phyloP scores from a whole-genome alignment of 768 basidiomycete species.

The Lactarius vividus region DNA sequence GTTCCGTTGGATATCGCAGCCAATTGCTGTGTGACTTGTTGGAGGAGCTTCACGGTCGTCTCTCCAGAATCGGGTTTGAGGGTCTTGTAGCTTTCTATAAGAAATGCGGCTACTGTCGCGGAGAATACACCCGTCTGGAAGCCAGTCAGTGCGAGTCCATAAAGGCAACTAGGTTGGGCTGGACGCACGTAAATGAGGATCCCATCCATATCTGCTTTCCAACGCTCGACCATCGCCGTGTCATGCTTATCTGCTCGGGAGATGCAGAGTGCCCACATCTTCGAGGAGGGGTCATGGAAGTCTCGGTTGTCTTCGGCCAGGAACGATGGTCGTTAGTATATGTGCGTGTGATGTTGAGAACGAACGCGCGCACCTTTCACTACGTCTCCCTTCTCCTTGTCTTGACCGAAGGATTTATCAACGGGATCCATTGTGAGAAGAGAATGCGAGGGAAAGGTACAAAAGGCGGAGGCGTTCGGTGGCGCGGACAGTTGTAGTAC shows the following conservation, averaged over 20 bases:
- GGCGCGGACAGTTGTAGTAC: not conserved
- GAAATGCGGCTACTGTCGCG: constrained; percentile 24
- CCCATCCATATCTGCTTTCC: constrained; percentile 23
- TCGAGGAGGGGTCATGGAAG: constrained; percentile 12
- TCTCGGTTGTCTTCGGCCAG: not conserved
- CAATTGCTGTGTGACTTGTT: constrained; percentile 17
- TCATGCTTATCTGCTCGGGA: constrained; percentile 7
- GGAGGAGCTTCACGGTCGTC: not conserved
- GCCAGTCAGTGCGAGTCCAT: not conserved
- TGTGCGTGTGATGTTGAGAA: not conserved
- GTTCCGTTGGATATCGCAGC: constrained; percentile 14
- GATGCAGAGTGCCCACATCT: constrained; percentile 23
- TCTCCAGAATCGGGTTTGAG: constrained; percentile 22
- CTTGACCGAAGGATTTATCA: not conserved
- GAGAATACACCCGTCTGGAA: constrained; percentile 25
- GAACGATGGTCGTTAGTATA: not conserved
- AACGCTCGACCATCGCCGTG: constrained; percentile 10
- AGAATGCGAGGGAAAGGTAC: not conserved
- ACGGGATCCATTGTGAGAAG: constrained; percentile 9
- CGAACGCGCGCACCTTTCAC: not conserved
- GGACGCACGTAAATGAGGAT: constrained; percentile 25
- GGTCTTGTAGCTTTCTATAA: constrained; percentile 25
- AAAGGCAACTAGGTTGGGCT: not conserved
- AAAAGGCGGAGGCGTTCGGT: not conserved
- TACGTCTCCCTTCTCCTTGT: constrained; percentile 11